Base-by-base conservation (phyloP, 2,329 filamentous ascomycete species). In the Aspergillus tanneri region DNA sequence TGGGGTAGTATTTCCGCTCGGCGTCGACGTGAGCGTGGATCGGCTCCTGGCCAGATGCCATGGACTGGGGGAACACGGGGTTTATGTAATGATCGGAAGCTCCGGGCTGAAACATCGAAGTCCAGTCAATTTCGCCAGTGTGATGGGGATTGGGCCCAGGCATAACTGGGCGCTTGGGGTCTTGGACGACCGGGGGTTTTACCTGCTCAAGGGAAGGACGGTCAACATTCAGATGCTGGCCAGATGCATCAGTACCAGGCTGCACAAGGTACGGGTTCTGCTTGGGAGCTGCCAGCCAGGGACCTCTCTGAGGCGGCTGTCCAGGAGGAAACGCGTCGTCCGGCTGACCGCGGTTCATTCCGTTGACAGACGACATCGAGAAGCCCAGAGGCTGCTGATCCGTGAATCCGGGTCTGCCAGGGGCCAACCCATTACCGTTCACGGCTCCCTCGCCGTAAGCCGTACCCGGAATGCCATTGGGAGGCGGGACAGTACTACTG, bases 31-130 rank as follows among this genome's bases (percentile, higher is more conserved):
- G 85, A 73, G 75, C 76, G 78, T 85, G 86, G 77, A 80, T 81
- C 76, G 75, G 78, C 76, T 82, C 86, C 78, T 84, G 84, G 71
- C 77, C 83, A 75, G 84, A 79, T 71, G 80, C 78, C 79, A 80
- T 76, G 77, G 85, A 85, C 78, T 84, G 68, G 69, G 77, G 74
- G 73, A 81, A 83, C 67, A 79, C 77, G 68, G 75, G 75, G 72
- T 77, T 80, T 76, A 81, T 79, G 72, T 82, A 84, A 71, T 78
- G 76, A 72, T 83, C 76, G 72, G 85, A 81, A 74, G 81, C 78
- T 79, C 83, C 84, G 75, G 84, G 72, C 75, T 85, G 85, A 76
- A 88, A 88, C 83, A 90, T 87, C 68, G 86, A 81, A 65, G 85
- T 80, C 86, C 86, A 90, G 74, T 89, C 86, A 75, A 86, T 61